Percentiles rank a stretch among this genome's conserved stretches.
These are phyloP conservation scores for Skeletonema costatum DNA, from an alignment of 108 stramenopile species.

Conservation along the genomic window DNA sequence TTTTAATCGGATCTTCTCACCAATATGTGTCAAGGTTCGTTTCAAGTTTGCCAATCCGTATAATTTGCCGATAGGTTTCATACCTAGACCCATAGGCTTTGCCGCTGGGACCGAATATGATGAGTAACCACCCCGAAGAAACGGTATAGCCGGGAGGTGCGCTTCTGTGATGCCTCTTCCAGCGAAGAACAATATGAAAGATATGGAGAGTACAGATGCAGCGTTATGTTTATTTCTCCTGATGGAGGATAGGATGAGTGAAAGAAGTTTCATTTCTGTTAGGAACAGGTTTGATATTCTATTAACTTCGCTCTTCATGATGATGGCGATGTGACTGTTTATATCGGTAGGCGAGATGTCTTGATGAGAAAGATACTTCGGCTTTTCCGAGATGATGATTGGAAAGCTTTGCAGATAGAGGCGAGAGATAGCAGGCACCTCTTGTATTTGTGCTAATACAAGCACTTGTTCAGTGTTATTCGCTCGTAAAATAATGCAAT, in stretches of 20 bases:
- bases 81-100: background rate
- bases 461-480: too few species aligned
- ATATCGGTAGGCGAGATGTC: background rate
- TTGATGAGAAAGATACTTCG: background rate
- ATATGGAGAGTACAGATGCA: background rate
- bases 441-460: too few species aligned
- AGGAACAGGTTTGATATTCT: background rate
- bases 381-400: too few species aligned
- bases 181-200: constrained; percentile 5
- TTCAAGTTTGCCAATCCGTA: constrained; percentile 13
- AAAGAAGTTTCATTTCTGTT: background rate
- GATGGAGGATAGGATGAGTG: background rate
- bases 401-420: background rate
- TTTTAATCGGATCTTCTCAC: constrained; percentile 17
- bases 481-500: too few species aligned
- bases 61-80: background rate
- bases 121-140: constrained; percentile 14
- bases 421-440: background rate
- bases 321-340: background rate
- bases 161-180: constrained; percentile 25
- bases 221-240: background rate
- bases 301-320: background rate
- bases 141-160: constrained; percentile 17
- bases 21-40: constrained; percentile 3
- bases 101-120: background rate